Percentiles rank a stretch among this genome's conserved stretches.
Conservation (phyloP, 23 red algal genomes). For the Gracilariopsis chorda region DNA sequence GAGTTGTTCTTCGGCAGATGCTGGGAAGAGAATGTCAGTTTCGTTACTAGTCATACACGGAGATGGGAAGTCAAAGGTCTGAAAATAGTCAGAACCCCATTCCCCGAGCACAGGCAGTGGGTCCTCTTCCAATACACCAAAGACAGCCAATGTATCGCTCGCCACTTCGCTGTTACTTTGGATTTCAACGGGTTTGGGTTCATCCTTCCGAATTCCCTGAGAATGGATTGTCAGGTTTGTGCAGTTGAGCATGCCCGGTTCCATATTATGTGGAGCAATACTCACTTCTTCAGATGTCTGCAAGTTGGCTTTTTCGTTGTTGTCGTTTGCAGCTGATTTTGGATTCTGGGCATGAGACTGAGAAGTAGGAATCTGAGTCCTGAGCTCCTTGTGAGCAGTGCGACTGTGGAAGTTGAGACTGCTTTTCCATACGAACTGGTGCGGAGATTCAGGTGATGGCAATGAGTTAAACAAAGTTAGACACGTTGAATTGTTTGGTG, state of each 20-base stretch:
- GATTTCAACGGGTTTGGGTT: neutral
- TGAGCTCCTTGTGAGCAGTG: conserved; percentile 19
- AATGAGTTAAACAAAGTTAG: neutral
- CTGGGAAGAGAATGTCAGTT: neutral
- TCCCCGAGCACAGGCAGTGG: neutral
- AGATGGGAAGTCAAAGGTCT: neutral
- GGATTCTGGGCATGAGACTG: neutral
- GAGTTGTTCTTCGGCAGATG: neutral
- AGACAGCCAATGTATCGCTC: neutral
- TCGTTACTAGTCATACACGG: neutral
- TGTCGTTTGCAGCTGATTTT: too few species aligned
- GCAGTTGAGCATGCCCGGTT: too few species aligned
- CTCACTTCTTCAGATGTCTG: too few species aligned
- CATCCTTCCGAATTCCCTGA: neutral
- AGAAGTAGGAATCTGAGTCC: neutral
- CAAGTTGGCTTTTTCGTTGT: neutral
- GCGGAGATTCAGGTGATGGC: neutral
- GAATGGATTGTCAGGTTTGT: neutral
- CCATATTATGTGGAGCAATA: too few species aligned
- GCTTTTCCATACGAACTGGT: conserved; percentile 70
- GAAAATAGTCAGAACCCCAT: neutral
- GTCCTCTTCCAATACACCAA: neutral
- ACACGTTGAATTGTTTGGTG: neutral
- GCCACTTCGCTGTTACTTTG: neutral
- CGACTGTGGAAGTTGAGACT: conserved; percentile 60